These are phyloP conservation scores for Trypanosoma theileri DNA, from an alignment of 208 protist genomes.

Conservation along the genomic window DNA sequence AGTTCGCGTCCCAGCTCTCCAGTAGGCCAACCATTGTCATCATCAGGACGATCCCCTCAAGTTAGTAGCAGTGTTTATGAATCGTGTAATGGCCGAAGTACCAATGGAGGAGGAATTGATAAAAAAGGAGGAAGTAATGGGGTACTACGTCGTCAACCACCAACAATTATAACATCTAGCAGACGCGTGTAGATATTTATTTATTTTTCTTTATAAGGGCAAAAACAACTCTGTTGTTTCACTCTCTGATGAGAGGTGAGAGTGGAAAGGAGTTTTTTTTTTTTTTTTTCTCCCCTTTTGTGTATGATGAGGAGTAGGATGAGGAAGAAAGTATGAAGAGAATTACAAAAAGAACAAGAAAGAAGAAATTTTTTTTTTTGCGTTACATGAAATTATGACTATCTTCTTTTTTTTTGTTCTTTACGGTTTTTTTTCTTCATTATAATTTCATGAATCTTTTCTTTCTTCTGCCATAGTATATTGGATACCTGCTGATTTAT, in stretches of 20 bases:
- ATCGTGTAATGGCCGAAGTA: neutral
- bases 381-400: neutral
- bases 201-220: neutral
- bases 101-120: slow-evolving; percentile 20
- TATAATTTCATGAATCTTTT: neutral
- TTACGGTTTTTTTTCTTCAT: neutral
- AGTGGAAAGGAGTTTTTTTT: neutral
- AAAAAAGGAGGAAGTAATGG: slow-evolving; percentile 13
- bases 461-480: too few species aligned
- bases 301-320: neutral
- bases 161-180: slow-evolving; percentile 50
- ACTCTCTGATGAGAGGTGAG: neutral
- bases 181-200: slow-evolving; percentile 25
- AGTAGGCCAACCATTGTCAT: slow-evolving; percentile 9
- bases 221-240: neutral
- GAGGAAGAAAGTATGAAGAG: slow-evolving; percentile 10
- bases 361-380: slow-evolving; percentile 9
- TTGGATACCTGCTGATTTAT: too few species aligned
- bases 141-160: slow-evolving; percentile 39
- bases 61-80: slow-evolving; percentile 8
- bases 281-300: neutral
- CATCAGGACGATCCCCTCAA: slow-evolving; percentile 11
- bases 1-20: slow-evolving; percentile 24
- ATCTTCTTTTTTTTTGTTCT: slow-evolving; percentile 23
- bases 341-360: slow-evolving; percentile 16